Evolutionary conservation across 306 rosid species (phyloP), one percentile per base, ranked within the genome.

Genomic region (Hippophae tibetana): DNA sequence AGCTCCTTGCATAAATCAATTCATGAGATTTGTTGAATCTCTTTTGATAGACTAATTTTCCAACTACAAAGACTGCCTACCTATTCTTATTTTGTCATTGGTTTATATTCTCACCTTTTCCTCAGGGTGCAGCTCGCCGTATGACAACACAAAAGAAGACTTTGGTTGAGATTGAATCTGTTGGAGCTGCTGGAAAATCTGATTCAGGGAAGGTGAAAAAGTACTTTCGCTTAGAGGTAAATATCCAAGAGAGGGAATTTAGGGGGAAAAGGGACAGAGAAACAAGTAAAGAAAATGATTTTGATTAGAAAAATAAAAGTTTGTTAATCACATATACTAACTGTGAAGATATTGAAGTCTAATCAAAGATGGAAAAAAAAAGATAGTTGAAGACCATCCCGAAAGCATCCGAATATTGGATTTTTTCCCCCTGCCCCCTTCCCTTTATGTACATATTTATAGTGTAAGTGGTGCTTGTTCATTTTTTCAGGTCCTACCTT

Each of bases 111-210:
- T 66, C 11, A 60, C 13, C 55, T 68, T 66, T 61, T 62, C 54
- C 59, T 71, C 76, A 92, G 99, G 99, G 99, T 47, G 99, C 99
- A 52, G 99, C 99, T 79, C 99, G 99, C 47, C 92, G 93, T 18
- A 56, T 92, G 75, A 74, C 84, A 23, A 92, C 95, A 60, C 99
- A 92, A 69, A 84, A 71, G 77, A 89, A 85, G 82, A 83, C 77
- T 72, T 68, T 90, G 72, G 96, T 79, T 76, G 62, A 74, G 63
- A 62, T 90, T 74, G 99, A 92, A 62, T 88, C 99, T 58, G 59
- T 65, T 73, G 99, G 99, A 61, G 93, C 80, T 63, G 87, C 89
- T 26, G 86, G 89, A 64, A 92, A 92, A 82, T 43, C 82, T 61
- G 86, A 78, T 74, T 73, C 38, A 31, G 38, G 76, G 67, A 69